Evolutionary conservation across 371 early-diverging fungal species (phyloP), one percentile per base, ranked within the genome.

Genomic region (Cokeromyces recurvatus): DNA sequence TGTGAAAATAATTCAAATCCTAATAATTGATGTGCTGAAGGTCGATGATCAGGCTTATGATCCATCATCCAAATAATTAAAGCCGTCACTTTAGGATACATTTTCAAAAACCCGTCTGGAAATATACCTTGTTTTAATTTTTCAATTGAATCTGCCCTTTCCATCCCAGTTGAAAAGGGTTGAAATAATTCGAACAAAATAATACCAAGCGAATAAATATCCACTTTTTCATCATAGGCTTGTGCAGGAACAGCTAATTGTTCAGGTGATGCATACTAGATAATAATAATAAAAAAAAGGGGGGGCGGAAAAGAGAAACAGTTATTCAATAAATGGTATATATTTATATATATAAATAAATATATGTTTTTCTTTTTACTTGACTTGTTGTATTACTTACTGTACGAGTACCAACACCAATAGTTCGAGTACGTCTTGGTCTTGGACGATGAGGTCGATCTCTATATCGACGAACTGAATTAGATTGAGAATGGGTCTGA

Each of bases 201-300:
- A 43, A 88, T 79, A 5, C 86, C 86, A 19, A 88, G 49, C 0
- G 85, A 83, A 45, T 81, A 88, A 17, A 88, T 84, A 62, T 88
- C 89, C 7, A 74, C 73, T 29, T 80, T 83, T 53, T 74, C 77
- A 38, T 78, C 81, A 29, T 85, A 84, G 8, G 68, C 63, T 1
- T 68, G 51, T 4, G 77, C 68, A 3, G 79, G 74, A 23, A 65
- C 57, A 5, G 79, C 78, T 20, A 95, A 66, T 62, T 94, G 94
- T 66, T 96, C 97, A 0, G 97, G 97, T 1, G 97, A 90, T 15
- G 94, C 94, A 55, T 96, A 96, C 75, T 84, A 32, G 21, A 34
- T 35, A 3, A 46, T 7, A 24, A 22, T 25, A n/a, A 46, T 2
- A 45, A 23, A 43, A 36, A 21, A n/a, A n/a, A n/a, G n/a, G n/a